Base-by-base conservation (phyloP, 257 asterid genomes). In the Solanum medicagineum region DNA sequence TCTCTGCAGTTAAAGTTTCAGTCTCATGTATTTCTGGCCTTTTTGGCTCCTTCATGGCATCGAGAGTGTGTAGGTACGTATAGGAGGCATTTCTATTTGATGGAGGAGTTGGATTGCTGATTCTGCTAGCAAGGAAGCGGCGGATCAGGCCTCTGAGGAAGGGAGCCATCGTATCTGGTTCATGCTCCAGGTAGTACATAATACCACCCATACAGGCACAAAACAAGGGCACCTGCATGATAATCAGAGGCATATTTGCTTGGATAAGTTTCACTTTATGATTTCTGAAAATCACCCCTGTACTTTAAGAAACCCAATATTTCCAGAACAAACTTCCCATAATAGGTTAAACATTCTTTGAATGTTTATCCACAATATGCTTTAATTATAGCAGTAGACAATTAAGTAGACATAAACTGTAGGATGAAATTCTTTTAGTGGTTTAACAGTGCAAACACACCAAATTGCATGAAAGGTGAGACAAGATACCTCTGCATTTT, bases 161-260 rank as follows among this genome's bases (percentile, higher is more conserved):
- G 83, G 99, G 99, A 82, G 98, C 97, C 99, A 97, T 97, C 14
- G 99, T 97, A 90, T 95, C 92, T 4, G 99, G 99, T 89, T 97
- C 99, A 26, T 94, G 95, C 87, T 97, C 99, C 79, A 97, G 90
- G 91, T 97, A 97, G 89, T 97, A 97, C 99, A 97, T 97, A 77
- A 97, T 92, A 85, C 98, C 99, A 70, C 99, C 99, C 99, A 95
- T 97, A 87, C 99, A 93, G 4, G 97, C 94, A 84, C 98, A 93
- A 90, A 97, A 97, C 88, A 97, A 89, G 70, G 93, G 98, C 87
- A 97, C 99, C 99, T 97, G 85, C 53, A 77, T 15, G 53, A 51
- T 63, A 77, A 77, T 77, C 83, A 77, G 83, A 77, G 45, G 22
- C 45, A 51, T 75, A 75, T 77, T 77, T 77, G 26, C 17, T 26